Evolutionary conservation across 306 rosid species (phyloP).

Genomic region (Datisca glomerata): DNA sequence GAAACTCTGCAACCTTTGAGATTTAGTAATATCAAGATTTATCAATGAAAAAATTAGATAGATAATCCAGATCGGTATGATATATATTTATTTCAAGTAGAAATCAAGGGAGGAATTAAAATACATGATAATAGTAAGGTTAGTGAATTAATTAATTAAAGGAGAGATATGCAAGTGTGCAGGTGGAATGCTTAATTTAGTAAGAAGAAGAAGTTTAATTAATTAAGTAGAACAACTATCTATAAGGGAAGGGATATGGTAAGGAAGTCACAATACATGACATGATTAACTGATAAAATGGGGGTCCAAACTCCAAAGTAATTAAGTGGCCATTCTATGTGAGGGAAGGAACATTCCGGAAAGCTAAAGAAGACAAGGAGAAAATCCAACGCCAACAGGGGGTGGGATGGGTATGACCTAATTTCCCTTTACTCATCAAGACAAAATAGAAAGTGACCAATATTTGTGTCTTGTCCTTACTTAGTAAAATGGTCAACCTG

Average conservation of each 20-base stretch:
- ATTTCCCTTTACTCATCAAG: conserved; percentile 3
- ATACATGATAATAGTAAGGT: not conserved
- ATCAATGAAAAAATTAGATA: not conserved
- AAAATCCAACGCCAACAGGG: conserved; percentile 15
- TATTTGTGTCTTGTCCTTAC: not conserved
- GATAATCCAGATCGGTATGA: conserved; percentile 12
- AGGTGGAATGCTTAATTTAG: too few relatives aligned
- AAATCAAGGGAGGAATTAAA: not conserved
- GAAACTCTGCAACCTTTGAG: not conserved
- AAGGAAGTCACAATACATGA: conserved; percentile 18
- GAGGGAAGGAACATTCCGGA: conserved; percentile 30
- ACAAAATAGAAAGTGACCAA: conserved; percentile 4
- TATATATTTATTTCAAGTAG: not conserved
- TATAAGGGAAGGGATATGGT: conserved; percentile 13
- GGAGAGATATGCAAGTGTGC: too few relatives aligned
- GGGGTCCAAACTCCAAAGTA: too few relatives aligned
- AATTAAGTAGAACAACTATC: conserved; percentile 3
- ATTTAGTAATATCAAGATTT: not conserved
- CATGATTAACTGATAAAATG: not conserved
- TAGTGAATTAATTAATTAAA: not conserved
- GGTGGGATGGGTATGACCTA: conserved; percentile 14
- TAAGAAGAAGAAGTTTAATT: not conserved
- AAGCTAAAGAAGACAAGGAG: conserved; percentile 23
- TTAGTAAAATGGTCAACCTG: not conserved
- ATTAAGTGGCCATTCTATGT: conserved; percentile 15